phyloP scores from a whole-genome alignment of 192 early-diverging fungal species.

The Spinellus fusiger region DNA sequence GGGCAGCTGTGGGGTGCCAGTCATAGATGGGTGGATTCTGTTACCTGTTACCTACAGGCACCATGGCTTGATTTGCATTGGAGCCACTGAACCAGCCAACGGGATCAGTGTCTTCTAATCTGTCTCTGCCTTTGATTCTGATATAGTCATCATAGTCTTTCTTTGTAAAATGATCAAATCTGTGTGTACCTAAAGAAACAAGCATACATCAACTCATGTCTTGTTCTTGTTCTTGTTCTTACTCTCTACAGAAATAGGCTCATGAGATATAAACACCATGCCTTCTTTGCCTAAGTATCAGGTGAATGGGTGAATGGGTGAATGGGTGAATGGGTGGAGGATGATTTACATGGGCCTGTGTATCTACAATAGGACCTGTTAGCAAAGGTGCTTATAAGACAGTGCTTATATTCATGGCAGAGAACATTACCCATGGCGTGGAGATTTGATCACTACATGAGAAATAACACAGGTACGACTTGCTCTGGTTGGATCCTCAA shows the following conservation, averaged over 20 bases:
- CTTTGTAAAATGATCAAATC: slow-evolving; percentile 30
- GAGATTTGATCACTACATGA: slow-evolving; percentile 40
- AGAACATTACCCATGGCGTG: slow-evolving; percentile 32
- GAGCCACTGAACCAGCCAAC: slow-evolving; percentile 29
- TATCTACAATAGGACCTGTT: slow-evolving; percentile 15
- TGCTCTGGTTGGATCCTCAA: neutral
- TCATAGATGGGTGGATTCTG: neutral
- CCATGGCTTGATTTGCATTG: slow-evolving; percentile 3
- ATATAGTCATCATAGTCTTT: slow-evolving; percentile 20
- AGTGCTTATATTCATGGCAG: neutral
- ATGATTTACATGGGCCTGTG: slow-evolving; percentile 43
- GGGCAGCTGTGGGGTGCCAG: too few relatives aligned
- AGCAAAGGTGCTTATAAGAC: neutral
- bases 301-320: neutral
- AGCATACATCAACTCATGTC: neutral
- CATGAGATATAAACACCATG: slow-evolving; percentile 43
- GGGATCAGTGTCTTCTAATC: slow-evolving; percentile 16
- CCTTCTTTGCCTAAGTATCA: slow-evolving; percentile 41
- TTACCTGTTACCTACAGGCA: slow-evolving; percentile 20
- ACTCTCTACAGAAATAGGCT: slow-evolving; percentile 41
- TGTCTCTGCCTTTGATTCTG: neutral
- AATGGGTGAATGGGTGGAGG: neutral
- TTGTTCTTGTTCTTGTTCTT: neutral
- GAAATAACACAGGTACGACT: slow-evolving; percentile 36
- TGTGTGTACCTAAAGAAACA: slow-evolving; percentile 18